A percentile compares a stretch with the other conserved stretches of the same genome.
These are phyloP conservation scores for Alnus glutinosa DNA, from an alignment of 306 rosid genomes.

Conservation along the genomic window DNA sequence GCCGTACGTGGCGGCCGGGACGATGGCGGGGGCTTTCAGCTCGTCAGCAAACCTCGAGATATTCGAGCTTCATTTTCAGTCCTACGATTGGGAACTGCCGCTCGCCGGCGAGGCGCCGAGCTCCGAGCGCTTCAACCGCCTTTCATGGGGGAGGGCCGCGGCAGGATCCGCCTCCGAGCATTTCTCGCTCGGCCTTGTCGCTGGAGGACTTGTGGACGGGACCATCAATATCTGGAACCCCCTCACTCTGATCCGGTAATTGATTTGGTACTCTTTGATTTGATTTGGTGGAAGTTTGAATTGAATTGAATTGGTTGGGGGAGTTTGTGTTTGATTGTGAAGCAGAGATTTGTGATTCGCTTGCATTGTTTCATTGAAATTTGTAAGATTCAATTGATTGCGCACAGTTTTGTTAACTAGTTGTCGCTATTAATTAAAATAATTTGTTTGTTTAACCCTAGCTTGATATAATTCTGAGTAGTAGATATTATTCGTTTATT, in stretches of 20 bases:
- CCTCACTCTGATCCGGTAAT: conserved; percentile 85
- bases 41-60: conserved; percentile 92
- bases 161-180: conserved; percentile 53
- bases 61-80: conserved; percentile 93
- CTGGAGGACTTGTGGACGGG: conserved; percentile 93
- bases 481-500: too few species aligned
- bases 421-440: too few species aligned
- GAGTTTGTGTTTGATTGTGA: neutral
- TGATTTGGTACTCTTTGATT: conserved; percentile 19
- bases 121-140: conserved; percentile 85
- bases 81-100: conserved; percentile 82
- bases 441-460: too few species aligned
- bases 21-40: conserved; percentile 99
- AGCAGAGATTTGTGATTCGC: neutral
- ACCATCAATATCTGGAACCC: conserved; percentile 94
- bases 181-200: conserved; percentile 73
- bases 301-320: conserved; percentile 13
- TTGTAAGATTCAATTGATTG: neutral
- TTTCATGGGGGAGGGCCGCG: conserved; percentile 67
- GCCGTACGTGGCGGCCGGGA: conserved; percentile 92
- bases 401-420: neutral
- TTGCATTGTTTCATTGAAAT: neutral
- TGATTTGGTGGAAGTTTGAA: conserved; percentile 14
- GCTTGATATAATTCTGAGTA: neutral
- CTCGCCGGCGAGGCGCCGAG: conserved; percentile 76